These are phyloP conservation scores for Lactifluus pinguis DNA, from an alignment of 768 basidiomycete genomes.

Conservation along the genomic window DNA sequence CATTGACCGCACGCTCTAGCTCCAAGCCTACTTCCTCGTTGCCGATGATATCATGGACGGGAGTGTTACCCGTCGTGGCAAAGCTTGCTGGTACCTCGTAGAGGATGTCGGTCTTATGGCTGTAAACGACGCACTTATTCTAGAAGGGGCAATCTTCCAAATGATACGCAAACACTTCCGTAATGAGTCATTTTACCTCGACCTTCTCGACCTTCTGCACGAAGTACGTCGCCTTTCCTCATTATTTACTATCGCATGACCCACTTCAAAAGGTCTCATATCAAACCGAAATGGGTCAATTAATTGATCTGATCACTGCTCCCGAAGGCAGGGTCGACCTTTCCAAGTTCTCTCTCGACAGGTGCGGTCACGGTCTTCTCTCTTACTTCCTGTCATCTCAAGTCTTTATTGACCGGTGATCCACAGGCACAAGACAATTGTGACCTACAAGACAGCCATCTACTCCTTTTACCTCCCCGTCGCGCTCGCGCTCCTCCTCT, in stretches of 20 bases:
- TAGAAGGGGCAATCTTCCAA: conserved; percentile 88
- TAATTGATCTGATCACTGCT: conserved; percentile 93
- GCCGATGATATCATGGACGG: conserved; percentile 97
- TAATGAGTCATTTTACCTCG: conserved; percentile 69
- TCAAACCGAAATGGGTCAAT: conserved; percentile 93
- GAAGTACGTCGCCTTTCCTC: conserved; percentile 42
- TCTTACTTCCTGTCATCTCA: not conserved
- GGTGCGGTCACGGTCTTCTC: conserved; percentile 38
- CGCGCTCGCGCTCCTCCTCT: conserved; percentile 84
- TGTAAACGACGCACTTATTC: conserved; percentile 95
- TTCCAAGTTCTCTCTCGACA: conserved; percentile 76
- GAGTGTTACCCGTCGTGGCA: conserved; percentile 86
- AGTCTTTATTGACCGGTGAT: not conserved
- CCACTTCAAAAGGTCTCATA: conserved; percentile 42
- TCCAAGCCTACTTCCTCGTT: conserved; percentile 97
- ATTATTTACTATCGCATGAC: not conserved
- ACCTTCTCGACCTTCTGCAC: conserved; percentile 86
- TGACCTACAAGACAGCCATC: conserved; percentile 94
- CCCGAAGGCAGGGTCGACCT: conserved; percentile 87
- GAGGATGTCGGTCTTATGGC: conserved; percentile 72
- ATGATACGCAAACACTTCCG: conserved; percentile 86
- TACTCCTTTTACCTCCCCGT: conserved; percentile 99
- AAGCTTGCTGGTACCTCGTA: conserved; percentile 88
- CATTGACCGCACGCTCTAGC: conserved; percentile 33
- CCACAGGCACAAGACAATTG: conserved; percentile 78